Base-by-base conservation (phyloP, 345 rosid genomes). In the Eucalyptus marginata region DNA sequence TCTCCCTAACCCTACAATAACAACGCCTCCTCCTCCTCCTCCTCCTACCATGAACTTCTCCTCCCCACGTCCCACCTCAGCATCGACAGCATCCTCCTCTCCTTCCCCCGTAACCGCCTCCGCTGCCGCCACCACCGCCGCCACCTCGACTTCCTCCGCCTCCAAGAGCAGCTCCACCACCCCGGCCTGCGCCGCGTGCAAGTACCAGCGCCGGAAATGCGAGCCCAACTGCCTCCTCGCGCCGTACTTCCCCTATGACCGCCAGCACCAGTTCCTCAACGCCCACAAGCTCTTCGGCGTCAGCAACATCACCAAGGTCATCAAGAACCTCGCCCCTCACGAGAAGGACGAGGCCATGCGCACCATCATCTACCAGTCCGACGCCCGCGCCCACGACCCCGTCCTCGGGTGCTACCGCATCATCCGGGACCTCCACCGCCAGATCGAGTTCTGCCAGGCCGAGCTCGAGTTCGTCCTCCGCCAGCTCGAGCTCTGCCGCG, bases 181-280 rank as follows among this genome's bases (percentile, higher is more conserved):
- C 90, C 97, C 95, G 49, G 98, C 99, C 12, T 98, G 99, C 62
- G 99, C 99, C 8, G 99, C 99, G 6, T 98, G 99, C 93, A 97
- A 96, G 91, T 96, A 96, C 96, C 99, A 96, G 89, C 97, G 99
- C 4, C 94, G 97, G 86, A 96, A 97, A 91, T 98, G 99, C 90
- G 94, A 95, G 31, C 96, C 99, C 18, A 98, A 97, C 92, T 98
- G 99, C 94, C 92, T 97, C 89, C 97, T 97, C 87, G 99, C 99
- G 43, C 99, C 99, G 88, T 98, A 96, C 90, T 98, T 97, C 91
- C 99, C 99, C 88, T 97, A 95, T 24, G 94, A 95, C 86, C 95
- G 96, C 86, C 98, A 94, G 49, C 90, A 94, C 16, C 99, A 97
- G 84, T 98, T 98, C 96, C 97, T 93, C 49, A 98, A 98, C 52